Evolutionary conservation across 305 asterid genomes (phyloP).

Genomic region (Fraxinus platypoda): DNA sequence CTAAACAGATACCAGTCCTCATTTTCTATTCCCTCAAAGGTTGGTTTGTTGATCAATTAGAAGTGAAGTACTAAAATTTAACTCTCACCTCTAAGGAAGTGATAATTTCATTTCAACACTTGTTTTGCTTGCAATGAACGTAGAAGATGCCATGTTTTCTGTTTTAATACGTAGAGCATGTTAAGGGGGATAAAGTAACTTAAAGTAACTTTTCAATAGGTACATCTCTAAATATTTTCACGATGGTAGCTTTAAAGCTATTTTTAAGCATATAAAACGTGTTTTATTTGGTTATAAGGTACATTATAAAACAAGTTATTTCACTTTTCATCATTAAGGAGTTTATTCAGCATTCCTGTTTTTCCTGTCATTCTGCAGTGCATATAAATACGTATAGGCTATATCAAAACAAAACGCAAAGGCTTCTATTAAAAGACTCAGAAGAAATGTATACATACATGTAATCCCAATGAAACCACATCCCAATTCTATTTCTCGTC

Average conservation of each 20-base stretch:
- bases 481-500: slow-evolving; percentile 17
- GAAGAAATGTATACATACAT: slow-evolving; percentile 14
- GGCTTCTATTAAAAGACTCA: neutral
- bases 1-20: neutral
- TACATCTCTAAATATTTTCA: neutral
- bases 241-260: neutral
- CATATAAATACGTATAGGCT: neutral
- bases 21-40: neutral
- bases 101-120: neutral
- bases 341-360: neutral
- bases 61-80: neutral
- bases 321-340: neutral
- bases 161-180: neutral
- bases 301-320: neutral
- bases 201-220: neutral
- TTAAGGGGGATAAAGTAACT: neutral
- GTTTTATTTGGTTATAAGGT: neutral
- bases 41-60: neutral
- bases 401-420: neutral
- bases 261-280: neutral
- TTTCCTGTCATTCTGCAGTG: neutral
- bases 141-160: neutral
- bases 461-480: slow-evolving; percentile 23
- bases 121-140: neutral
- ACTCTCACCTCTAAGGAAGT: neutral